These are phyloP conservation scores for Aureobasidium sp. DNA, from an alignment of 2,329 filamentous ascomycete species.

Conservation along the genomic window DNA sequence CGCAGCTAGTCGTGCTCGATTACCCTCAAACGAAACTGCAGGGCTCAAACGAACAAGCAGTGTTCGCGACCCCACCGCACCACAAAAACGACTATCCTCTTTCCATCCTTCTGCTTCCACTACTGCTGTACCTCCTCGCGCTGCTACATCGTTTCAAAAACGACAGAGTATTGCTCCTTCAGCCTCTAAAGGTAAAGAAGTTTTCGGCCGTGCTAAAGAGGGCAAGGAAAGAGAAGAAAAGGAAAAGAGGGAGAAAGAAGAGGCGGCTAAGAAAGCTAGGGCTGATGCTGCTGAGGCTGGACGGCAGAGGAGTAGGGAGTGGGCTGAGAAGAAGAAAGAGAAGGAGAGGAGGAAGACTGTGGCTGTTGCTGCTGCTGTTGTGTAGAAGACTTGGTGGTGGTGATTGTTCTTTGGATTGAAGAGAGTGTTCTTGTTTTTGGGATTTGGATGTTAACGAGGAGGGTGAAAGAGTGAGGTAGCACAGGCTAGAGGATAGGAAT, in stretches of 20 bases:
- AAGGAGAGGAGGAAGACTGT: neutral
- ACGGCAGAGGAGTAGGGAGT: slow-evolving; percentile 36
- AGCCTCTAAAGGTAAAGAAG: slow-evolving; percentile 34
- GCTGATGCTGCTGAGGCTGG: slow-evolving; percentile 38
- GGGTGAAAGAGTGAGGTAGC: too few species aligned
- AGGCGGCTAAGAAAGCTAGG: slow-evolving; percentile 38
- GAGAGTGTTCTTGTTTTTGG: too few species aligned
- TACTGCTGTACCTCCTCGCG: neutral
- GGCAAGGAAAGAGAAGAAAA: slow-evolving; percentile 31
- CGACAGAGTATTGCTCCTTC: neutral
- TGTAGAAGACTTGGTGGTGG: neutral
- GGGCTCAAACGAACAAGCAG: slow-evolving; percentile 19
- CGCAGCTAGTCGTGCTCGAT: slow-evolving; percentile 30
- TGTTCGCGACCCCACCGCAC: slow-evolving; percentile 13
- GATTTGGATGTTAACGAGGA: too few species aligned
- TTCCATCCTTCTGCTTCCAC: slow-evolving; percentile 13
- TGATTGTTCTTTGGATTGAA: neutral
- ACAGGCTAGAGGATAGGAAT: too few species aligned
- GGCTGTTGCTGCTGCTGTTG: neutral
- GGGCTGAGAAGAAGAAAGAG: slow-evolving; percentile 34
- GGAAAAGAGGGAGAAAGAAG: slow-evolving; percentile 38
- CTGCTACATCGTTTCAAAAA: neutral
- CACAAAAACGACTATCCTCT: slow-evolving; percentile 7
- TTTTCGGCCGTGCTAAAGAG: slow-evolving; percentile 36
- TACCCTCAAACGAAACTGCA: slow-evolving; percentile 20